phyloP scores from a whole-genome alignment of 176 grass and related monocot genomes.

The Ananas comosus region DNA sequence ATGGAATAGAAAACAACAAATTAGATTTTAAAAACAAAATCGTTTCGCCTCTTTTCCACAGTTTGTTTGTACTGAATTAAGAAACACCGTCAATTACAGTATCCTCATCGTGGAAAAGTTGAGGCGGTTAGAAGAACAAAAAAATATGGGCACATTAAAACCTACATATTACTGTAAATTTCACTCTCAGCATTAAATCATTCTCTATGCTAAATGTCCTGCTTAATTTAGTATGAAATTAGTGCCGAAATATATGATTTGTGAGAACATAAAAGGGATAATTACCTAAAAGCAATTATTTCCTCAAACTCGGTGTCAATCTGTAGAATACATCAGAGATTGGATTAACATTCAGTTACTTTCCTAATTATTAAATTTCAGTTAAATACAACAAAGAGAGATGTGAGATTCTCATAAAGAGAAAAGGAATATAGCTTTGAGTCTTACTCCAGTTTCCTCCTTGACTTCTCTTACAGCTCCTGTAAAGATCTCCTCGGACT shows the following conservation, averaged over 20 bases:
- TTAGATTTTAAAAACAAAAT: not conserved
- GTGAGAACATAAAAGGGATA: not conserved
- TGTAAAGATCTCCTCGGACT: constrained; percentile 85
- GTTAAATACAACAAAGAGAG: not conserved
- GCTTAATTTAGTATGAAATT: too few relatives aligned
- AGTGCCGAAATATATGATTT: not conserved
- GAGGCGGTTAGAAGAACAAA: too few relatives aligned
- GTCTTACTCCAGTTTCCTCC: constrained; percentile 93
- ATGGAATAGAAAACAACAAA: not conserved
- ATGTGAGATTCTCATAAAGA: not conserved
- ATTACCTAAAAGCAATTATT: constrained; percentile 81
- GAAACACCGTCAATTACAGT: too few relatives aligned
- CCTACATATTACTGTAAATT: too few relatives aligned
- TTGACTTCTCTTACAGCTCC: constrained; percentile 82
- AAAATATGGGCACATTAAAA: too few relatives aligned
- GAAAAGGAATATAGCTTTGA: not conserved
- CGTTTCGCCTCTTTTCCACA: not conserved
- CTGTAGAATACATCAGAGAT: constrained; percentile 32
- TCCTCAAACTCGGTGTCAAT: constrained; percentile 82
- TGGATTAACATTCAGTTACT: constrained; percentile 8
- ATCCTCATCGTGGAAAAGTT: too few relatives aligned
- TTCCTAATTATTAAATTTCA: not conserved
- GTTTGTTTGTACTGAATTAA: too few relatives aligned
- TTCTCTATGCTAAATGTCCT: too few relatives aligned
- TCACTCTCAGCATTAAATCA: too few relatives aligned